These are phyloP conservation scores for Batkoa obscura DNA, from an alignment of 371 early-diverging fungal species.

Conservation along the genomic window DNA sequence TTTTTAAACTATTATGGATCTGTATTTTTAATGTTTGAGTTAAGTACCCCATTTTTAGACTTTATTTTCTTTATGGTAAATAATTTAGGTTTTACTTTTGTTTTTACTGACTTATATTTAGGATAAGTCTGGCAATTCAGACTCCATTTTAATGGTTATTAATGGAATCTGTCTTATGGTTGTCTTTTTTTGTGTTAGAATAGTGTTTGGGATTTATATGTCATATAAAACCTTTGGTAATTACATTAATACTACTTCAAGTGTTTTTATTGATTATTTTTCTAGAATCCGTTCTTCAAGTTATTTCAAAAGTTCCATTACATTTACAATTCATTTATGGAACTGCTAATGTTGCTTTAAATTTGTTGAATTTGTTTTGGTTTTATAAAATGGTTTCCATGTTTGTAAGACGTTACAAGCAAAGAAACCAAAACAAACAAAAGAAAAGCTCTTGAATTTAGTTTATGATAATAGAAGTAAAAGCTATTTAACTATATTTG, in stretches of 20 bases:
- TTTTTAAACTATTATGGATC: conserved; percentile 74
- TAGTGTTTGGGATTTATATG: conserved; percentile 40
- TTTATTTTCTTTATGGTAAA: conserved; percentile 73
- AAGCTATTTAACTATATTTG: too few relatives aligned
- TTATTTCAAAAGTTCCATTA: conserved; percentile 29
- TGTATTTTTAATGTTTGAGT: conserved; percentile 74
- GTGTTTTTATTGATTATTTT: conserved; percentile 21
- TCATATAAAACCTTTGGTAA: conserved; percentile 1
- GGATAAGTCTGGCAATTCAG: conserved; percentile 65
- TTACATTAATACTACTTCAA: conserved; percentile 32
- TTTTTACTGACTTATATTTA: conserved; percentile 8
- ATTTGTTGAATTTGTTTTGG: conserved; percentile 55
- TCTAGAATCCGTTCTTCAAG: conserved; percentile 11
- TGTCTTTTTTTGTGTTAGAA: conserved; percentile 55
- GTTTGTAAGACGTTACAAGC: background rate
- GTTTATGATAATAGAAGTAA: too few relatives aligned
- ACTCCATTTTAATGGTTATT: conserved; percentile 47
- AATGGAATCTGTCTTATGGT: conserved; percentile 56
- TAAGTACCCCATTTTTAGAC: conserved; percentile 81
- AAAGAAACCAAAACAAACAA: too few relatives aligned
- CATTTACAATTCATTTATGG: conserved; percentile 31
- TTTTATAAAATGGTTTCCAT: conserved; percentile 41
- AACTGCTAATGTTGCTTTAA: conserved; percentile 34
- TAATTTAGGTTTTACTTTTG: background rate
- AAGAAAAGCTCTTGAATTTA: too few relatives aligned